Evolutionary conservation across 176 grass and related monocot genomes (phyloP).

Genomic region (Oryza meyeriana): DNA sequence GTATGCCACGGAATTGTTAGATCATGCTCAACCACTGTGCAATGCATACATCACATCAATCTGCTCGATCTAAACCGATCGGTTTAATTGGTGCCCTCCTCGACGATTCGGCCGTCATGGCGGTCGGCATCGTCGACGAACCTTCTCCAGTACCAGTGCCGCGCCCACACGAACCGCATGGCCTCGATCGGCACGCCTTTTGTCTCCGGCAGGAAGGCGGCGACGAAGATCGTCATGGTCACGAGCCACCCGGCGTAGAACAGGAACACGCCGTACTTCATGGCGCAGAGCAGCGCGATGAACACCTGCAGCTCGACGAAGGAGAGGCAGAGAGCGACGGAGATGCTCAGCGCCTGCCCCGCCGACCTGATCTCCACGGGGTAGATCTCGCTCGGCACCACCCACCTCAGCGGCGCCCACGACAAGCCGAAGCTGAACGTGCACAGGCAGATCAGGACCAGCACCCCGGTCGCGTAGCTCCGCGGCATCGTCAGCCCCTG

Average conservation of each 20-base stretch:
- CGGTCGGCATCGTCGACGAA: constrained; percentile 32
- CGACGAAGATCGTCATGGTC: constrained; percentile 66
- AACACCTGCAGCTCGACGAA: constrained; percentile 63
- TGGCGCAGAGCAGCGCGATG: constrained; percentile 53
- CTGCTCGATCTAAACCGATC: too few relatives aligned
- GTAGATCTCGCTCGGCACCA: constrained; percentile 59
- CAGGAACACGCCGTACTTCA: constrained; percentile 32
- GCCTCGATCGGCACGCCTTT: constrained; percentile 69
- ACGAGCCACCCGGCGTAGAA: constrained; percentile 59
- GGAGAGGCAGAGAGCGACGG: constrained; percentile 40
- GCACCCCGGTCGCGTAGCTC: constrained; percentile 35
- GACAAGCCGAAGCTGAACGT: constrained; percentile 58
- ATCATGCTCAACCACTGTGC: neutral
- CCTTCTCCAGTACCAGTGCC: constrained; percentile 67
- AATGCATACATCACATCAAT: neutral
- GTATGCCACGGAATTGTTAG: neutral
- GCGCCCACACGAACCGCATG: constrained; percentile 36
- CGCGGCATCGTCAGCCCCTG: constrained; percentile 31
- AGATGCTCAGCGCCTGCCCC: constrained; percentile 49
- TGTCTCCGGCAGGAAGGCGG: constrained; percentile 67
- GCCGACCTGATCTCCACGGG: constrained; percentile 65
- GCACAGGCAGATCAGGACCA: constrained; percentile 43
- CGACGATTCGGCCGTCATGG: neutral
- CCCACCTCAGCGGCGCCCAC: constrained; percentile 58
- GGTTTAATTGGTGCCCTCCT: neutral